Evolutionary conservation across 2,329 filamentous ascomycete species (phyloP), one percentile per base, ranked within the genome.

Genomic region (Penicillium sclerotigenum): DNA sequence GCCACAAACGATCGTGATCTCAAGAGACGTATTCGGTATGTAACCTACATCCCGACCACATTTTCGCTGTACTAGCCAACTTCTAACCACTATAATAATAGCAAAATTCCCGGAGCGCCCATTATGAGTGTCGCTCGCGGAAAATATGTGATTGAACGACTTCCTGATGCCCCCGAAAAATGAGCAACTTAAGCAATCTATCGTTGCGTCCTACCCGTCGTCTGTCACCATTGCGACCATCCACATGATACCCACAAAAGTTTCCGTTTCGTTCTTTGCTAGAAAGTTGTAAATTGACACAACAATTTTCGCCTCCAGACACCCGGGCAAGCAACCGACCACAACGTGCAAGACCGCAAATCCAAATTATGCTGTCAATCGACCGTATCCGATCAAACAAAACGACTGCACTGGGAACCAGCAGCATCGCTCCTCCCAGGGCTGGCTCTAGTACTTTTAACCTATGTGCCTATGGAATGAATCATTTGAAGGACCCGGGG

Each of bases 111-210:
- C 1, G 87, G 87, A 69, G 81, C 83, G 13, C 82, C 82, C 1
- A 82, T 84, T 53, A 81, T 96, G 80, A 91, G 87, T 68, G 90
- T 94, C 28, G 89, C 88, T 6, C 84, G 90, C 68, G 91, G 90
- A 43, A 97, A 97, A 75, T 97, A 97, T 75, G 87, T 93, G 46
- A 94, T 99, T 68, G 94, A 97, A 80, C 85, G 92, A 67, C 76
- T 97, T 60, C 92, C 92, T 5, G 89, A 91, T 74, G 90, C 90
- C 36, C 89, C 90, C 33, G 87, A 91, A 42, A 66, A 66, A 57
- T 66, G 64, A 84, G 52, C 33, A 20, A 34, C 29, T 43, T 42
- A n/a, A 31, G 31, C 41, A 36, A 53, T 33, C 4, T 34, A 29
- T 40, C 26, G n/a, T n/a, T n/a, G n/a, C 31, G 16, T 33, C 31